phyloP scores from a whole-genome alignment of 2,329 filamentous ascomycete species.

The Apiospora malaysiana region DNA sequence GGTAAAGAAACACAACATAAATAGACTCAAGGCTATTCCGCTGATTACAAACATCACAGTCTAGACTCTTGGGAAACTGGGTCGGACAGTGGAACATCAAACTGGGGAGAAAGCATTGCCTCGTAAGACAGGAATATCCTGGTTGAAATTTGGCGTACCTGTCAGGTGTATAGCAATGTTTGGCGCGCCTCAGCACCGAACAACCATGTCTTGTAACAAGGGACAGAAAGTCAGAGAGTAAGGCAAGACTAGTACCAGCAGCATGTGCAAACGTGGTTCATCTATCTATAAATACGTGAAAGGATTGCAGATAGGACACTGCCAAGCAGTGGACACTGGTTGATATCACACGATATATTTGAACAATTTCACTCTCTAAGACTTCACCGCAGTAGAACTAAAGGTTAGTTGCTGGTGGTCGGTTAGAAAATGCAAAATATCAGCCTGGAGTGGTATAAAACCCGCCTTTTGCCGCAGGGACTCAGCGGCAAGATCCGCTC shows the following conservation, averaged over 20 bases:
- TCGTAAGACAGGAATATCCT: neutral
- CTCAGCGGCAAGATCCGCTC: neutral
- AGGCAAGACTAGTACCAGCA: no score
- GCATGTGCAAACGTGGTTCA: neutral
- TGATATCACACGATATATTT: neutral
- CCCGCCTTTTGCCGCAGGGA: neutral
- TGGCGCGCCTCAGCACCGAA: neutral
- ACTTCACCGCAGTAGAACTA: neutral
- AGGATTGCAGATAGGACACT: no score
- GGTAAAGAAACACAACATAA: neutral
- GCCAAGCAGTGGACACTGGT: neutral
- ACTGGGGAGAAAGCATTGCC: neutral
- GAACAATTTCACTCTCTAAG: neutral
- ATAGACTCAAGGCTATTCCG: neutral
- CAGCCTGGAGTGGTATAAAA: neutral
- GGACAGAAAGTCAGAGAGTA: neutral
- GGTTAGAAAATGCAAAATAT: neutral
- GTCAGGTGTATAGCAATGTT: neutral
- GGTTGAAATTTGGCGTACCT: neutral
- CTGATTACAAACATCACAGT: neutral
- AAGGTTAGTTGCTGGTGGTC: neutral
- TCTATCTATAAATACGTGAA: fast-evolving
- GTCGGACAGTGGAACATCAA: neutral
- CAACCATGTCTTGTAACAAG: no score
- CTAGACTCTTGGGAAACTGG: neutral